A percentile compares a stretch with the other conserved stretches of the same genome.
These are phyloP conservation scores for Luffa aegyptiaca DNA, from an alignment of 306 rosid genomes.

Conservation along the genomic window DNA sequence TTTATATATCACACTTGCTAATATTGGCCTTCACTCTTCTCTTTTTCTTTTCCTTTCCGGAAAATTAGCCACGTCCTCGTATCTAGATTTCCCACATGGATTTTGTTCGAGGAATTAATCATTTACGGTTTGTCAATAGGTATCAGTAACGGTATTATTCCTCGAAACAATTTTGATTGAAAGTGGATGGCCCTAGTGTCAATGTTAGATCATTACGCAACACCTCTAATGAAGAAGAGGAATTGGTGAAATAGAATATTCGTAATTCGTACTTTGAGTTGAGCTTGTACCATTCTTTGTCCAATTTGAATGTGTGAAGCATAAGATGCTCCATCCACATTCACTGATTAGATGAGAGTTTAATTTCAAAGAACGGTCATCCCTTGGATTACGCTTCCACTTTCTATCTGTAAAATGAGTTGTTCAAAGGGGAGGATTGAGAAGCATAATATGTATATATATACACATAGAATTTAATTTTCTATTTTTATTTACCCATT, in stretches of 20 bases:
- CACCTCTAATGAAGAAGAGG: background rate
- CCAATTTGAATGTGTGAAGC: background rate
- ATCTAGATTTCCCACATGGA: background rate
- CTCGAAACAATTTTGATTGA: background rate
- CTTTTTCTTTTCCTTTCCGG: background rate
- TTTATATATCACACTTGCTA: background rate
- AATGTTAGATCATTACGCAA: background rate
- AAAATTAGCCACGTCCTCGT: background rate
- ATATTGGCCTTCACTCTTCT: background rate
- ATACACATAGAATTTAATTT: background rate
- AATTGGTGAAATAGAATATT: background rate
- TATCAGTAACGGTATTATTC: background rate
- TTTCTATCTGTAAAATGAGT: background rate
- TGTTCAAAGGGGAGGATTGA: background rate
- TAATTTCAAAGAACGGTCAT: background rate
- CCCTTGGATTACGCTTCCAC: background rate
- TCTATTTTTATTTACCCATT: background rate
- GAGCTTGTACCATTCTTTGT: background rate
- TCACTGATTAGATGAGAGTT: slow-evolving; percentile 1
- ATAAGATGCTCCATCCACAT: background rate
- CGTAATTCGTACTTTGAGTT: background rate
- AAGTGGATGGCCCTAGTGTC: background rate
- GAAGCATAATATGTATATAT: background rate
- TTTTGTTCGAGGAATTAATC: background rate
- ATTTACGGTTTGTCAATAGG: background rate